These are phyloP conservation scores for Phytophthora multivora DNA, from an alignment of 352 stramenopile species.

Conservation along the genomic window DNA sequence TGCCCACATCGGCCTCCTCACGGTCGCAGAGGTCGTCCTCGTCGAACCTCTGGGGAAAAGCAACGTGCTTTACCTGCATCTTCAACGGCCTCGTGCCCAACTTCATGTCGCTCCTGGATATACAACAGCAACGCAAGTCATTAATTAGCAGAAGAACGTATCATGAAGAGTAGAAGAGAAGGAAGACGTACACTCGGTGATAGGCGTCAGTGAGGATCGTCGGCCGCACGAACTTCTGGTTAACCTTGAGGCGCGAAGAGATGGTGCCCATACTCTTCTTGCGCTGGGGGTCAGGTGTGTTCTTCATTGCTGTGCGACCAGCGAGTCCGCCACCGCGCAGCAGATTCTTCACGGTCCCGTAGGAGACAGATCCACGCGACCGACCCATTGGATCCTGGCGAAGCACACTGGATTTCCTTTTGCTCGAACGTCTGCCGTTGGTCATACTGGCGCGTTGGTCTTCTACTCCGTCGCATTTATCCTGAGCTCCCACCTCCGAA, in stretches of 20 bases:
- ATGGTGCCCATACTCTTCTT: slow-evolving; percentile 69
- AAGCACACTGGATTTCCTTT: slow-evolving; percentile 12
- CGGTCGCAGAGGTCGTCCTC: slow-evolving; percentile 24
- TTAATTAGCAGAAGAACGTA: neutral
- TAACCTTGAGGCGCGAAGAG: slow-evolving; percentile 66
- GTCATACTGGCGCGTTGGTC: slow-evolving; percentile 3
- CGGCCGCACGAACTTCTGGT: slow-evolving; percentile 64
- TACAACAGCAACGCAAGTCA: slow-evolving; percentile 13
- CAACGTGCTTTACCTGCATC: slow-evolving; percentile 48
- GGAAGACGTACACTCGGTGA: slow-evolving; percentile 60
- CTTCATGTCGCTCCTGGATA: slow-evolving; percentile 78
- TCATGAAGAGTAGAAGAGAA: neutral
- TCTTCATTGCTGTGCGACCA: slow-evolving; percentile 42
- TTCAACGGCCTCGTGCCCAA: slow-evolving; percentile 63
- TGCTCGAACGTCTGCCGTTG: slow-evolving; percentile 29
- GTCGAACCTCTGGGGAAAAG: slow-evolving; percentile 45
- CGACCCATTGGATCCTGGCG: slow-evolving; percentile 11
- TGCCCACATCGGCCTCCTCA: slow-evolving; percentile 48
- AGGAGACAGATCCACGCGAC: slow-evolving; percentile 58
- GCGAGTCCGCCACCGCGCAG: slow-evolving; percentile 52
- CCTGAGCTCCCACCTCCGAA: neutral
- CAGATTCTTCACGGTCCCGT: slow-evolving; percentile 63
- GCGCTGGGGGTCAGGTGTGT: slow-evolving; percentile 34
- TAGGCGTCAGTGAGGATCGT: slow-evolving; percentile 74
- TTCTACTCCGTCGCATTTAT: slow-evolving; percentile 12